Percentiles rank a stretch among this genome's conserved stretches.
Evolutionary conservation across 768 basidiomycete genomes (phyloP).

Genomic region (Mycena sanguinolenta): DNA sequence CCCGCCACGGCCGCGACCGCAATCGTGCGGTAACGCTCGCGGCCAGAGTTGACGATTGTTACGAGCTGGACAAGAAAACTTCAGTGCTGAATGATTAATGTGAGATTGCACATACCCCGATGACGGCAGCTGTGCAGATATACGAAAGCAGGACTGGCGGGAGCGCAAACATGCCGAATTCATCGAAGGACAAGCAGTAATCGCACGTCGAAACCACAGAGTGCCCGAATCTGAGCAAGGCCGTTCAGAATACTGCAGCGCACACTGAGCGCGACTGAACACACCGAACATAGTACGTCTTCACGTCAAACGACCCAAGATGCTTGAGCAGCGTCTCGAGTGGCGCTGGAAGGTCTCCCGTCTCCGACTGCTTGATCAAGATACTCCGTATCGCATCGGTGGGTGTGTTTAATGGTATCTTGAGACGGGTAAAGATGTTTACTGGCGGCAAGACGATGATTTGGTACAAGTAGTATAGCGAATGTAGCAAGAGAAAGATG

Average conservation of each 20-base stretch:
- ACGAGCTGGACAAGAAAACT: constrained; percentile 43
- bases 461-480: constrained; percentile 62
- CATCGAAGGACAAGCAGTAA: constrained; percentile 72
- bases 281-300: constrained; percentile 72
- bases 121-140: constrained; percentile 65
- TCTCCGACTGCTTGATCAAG: constrained; percentile 58
- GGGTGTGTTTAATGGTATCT: constrained; percentile 66
- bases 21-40: constrained; percentile 61
- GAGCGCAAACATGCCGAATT: constrained; percentile 71
- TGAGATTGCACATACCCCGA: constrained; percentile 55
- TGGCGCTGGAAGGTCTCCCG: constrained; percentile 58
- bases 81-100: background rate
- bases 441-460: constrained; percentile 64
- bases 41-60: constrained; percentile 56
- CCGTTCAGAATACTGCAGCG: background rate
- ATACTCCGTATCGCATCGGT: constrained; percentile 64
- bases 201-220: constrained; percentile 70
- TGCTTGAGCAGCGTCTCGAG: constrained; percentile 67
- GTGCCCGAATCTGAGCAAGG: constrained; percentile 74
- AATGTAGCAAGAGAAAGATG: constrained; percentile 61
- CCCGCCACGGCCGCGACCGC: constrained; percentile 58
- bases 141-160: constrained; percentile 71
- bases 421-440: constrained; percentile 72
- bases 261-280: constrained; percentile 29
- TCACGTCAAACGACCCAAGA: constrained; percentile 68